These are phyloP conservation scores for Aspergillus pseudoviridinutans DNA, from an alignment of 2,329 filamentous ascomycete genomes.

Conservation along the genomic window DNA sequence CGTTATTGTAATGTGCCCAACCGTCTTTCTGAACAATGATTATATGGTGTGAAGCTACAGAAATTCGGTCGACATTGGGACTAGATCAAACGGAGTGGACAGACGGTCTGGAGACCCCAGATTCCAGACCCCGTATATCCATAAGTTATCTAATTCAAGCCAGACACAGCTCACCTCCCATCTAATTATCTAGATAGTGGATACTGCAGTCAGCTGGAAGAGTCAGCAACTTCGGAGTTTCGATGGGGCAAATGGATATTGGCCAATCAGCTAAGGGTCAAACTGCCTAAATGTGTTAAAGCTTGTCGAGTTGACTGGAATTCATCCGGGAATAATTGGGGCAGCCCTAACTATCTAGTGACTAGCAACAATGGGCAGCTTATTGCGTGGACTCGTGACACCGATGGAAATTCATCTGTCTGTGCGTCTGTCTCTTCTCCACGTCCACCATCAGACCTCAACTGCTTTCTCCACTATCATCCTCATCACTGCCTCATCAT, in stretches of 20 bases:
- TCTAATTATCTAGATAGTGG: too few relatives aligned
- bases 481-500: background rate
- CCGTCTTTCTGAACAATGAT: background rate
- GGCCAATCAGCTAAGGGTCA: background rate
- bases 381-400: background rate
- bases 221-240: background rate
- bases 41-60: background rate
- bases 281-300: background rate
- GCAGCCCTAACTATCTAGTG: too few relatives aligned
- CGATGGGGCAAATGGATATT: background rate
- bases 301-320: background rate
- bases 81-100: too few relatives aligned
- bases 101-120: too few relatives aligned
- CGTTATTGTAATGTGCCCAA: background rate
- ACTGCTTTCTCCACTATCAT: background rate
- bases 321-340: too few relatives aligned
- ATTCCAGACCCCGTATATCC: too few relatives aligned
- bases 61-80: background rate
- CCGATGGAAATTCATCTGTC: background rate
- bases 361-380: background rate
- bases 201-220: too few relatives aligned
- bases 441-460: background rate
- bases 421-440: background rate
- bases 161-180: too few relatives aligned
- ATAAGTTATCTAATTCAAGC: too few relatives aligned